phyloP scores from a whole-genome alignment of 768 basidiomycete genomes.

The Paxillus involutus region DNA sequence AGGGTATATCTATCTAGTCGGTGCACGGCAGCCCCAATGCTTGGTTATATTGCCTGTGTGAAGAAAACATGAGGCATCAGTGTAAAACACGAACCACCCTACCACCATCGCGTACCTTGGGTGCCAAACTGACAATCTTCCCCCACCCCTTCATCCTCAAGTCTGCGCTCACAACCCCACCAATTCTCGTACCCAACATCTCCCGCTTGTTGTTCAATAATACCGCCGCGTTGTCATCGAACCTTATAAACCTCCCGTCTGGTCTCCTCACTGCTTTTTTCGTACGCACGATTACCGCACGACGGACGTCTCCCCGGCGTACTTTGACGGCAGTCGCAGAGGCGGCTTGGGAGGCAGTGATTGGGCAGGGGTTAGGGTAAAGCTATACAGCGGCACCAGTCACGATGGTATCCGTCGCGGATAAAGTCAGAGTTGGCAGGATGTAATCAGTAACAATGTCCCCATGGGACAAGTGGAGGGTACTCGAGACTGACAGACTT shows the following conservation, averaged over 20 bases:
- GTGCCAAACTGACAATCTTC: conserved; percentile 89
- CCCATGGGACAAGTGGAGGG: neutral
- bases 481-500: conserved; percentile 58
- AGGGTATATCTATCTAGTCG: conserved; percentile 14
- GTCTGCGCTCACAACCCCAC: conserved; percentile 91
- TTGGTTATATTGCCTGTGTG: conserved; percentile 16
- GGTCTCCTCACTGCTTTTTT: conserved; percentile 81
- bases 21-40: neutral
- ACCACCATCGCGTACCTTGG: conserved; percentile 56
- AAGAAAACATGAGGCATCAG: neutral
- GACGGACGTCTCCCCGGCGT: conserved; percentile 89
- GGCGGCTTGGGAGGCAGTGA: conserved; percentile 63
- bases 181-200: conserved; percentile 93
- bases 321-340: conserved; percentile 87
- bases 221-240: conserved; percentile 97
- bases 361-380: conserved; percentile 75
- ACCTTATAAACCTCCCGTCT: conserved; percentile 84
- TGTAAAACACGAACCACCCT: neutral
- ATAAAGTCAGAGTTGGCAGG: neutral
- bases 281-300: conserved; percentile 95
- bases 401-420: neutral
- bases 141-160: conserved; percentile 91
- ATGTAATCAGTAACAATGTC: conserved; percentile 1
- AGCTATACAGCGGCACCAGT: conserved; percentile 42
- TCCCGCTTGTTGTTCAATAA: conserved; percentile 93